Evolutionary conservation across 2,329 filamentous ascomycete species (phyloP).

Genomic region (Xylariales sp.): DNA sequence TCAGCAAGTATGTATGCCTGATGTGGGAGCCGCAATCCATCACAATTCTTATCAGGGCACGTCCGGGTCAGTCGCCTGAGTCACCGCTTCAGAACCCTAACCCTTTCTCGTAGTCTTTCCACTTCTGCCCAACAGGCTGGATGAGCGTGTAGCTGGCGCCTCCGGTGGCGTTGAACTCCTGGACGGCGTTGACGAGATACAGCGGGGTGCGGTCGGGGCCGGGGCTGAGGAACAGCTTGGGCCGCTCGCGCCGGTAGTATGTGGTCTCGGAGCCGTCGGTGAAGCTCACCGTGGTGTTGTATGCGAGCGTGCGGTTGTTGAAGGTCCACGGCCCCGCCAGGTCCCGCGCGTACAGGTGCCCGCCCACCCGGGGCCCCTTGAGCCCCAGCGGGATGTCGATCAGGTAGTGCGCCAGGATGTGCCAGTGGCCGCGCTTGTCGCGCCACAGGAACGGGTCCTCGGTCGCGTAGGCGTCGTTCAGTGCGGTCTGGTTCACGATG

Average conservation of each 20-base stretch:
- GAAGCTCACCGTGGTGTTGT: constrained; percentile 24
- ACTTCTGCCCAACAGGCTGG: constrained; percentile 29
- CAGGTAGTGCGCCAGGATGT: constrained; percentile 21
- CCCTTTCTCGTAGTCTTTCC: neutral
- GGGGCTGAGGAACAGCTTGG: constrained; percentile 43
- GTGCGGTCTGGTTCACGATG: constrained; percentile 2
- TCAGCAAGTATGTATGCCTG: no score
- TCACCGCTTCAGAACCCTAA: constrained; percentile 3
- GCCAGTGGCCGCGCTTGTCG: constrained; percentile 22
- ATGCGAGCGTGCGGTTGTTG: constrained; percentile 13
- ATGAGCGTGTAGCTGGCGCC: constrained; percentile 32
- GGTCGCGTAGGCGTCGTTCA: constrained; percentile 17
- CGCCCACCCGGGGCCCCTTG: constrained; percentile 20
- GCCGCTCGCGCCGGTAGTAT: constrained; percentile 40
- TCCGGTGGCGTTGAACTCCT: constrained; percentile 26
- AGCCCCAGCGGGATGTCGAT: constrained; percentile 18
- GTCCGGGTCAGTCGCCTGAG: no score
- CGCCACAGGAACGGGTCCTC: constrained; percentile 26
- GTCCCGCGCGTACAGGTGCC: constrained; percentile 16
- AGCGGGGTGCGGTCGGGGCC: constrained; percentile 41
- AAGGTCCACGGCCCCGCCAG: constrained; percentile 19
- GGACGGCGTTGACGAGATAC: constrained; percentile 42
- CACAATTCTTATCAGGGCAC: no score
- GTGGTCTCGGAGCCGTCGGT: constrained; percentile 33
- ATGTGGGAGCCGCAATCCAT: no score